Percentiles rank a stretch among this genome's conserved stretches.
phyloP scores from a whole-genome alignment of 2,329 filamentous ascomycete genomes.

The Beauveria caledonica region DNA sequence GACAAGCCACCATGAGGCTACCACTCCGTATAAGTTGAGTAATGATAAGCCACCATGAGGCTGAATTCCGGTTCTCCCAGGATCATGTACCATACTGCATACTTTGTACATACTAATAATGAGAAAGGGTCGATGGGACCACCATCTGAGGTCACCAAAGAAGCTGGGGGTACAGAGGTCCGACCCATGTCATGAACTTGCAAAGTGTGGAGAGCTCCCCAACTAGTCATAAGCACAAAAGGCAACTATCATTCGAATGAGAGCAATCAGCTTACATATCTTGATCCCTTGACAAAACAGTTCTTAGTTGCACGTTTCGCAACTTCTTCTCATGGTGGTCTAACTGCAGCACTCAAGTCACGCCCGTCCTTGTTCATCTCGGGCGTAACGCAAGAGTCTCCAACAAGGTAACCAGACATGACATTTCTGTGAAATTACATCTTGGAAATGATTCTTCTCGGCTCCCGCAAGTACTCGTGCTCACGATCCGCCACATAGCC shows the following conservation, averaged over 20 bases:
- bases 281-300: no score
- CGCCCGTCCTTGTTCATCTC: background rate
- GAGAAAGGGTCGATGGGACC: no score
- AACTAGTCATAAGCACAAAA: no score
- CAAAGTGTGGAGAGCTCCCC: no score
- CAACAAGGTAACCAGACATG: background rate
- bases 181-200: background rate
- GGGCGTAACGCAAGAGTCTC: background rate
- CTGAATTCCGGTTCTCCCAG: background rate
- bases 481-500: conserved; percentile 12
- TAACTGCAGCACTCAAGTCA: background rate
- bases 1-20: background rate
- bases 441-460: background rate
- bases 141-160: no score
- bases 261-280: no score
- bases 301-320: no score
- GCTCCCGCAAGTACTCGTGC: background rate
- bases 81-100: no score
- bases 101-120: no score
- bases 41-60: background rate
- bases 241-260: no score
- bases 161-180: no score
- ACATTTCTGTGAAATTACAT: background rate
- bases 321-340: no score
- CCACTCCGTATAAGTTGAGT: background rate